These are phyloP conservation scores for Penicillium thymicola DNA, from an alignment of 2,329 filamentous ascomycete species.

Conservation along the genomic window DNA sequence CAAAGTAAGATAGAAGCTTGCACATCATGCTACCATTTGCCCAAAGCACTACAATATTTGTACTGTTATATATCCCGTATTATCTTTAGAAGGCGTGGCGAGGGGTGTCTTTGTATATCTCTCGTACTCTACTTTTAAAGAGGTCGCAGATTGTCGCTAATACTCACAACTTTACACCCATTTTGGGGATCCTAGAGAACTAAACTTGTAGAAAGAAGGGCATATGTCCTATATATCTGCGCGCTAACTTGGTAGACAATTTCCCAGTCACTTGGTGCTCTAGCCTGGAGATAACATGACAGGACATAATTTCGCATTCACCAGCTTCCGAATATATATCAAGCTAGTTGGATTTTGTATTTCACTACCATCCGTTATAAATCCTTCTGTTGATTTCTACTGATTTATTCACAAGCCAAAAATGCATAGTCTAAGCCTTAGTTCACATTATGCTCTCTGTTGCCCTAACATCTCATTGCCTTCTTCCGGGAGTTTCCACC, in stretches of 20 bases:
- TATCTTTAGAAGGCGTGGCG: background rate
- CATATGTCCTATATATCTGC: background rate
- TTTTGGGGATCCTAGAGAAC: background rate
- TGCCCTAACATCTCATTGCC: background rate
- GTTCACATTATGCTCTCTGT: background rate
- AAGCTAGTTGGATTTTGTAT: too few species aligned
- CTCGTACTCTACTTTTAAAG: background rate
- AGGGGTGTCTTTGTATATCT: background rate
- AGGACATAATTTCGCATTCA: background rate
- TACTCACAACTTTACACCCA: background rate
- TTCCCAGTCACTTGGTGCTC: background rate
- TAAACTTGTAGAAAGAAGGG: background rate
- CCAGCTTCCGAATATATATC: background rate
- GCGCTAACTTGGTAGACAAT: background rate
- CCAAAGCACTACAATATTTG: too few species aligned
- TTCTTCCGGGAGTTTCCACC: background rate
- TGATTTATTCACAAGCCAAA: too few species aligned
- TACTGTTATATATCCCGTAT: background rate
- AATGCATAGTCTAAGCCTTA: fast-evolving
- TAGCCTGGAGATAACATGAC: background rate
- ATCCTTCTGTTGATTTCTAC: too few species aligned
- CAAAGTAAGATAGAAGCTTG: too few species aligned
- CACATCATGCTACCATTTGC: background rate
- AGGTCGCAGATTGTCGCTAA: background rate
- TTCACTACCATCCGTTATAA: fast-evolving